These are phyloP conservation scores for Elsinoe arachidis DNA, from an alignment of 2,329 filamentous ascomycete genomes.

Conservation along the genomic window DNA sequence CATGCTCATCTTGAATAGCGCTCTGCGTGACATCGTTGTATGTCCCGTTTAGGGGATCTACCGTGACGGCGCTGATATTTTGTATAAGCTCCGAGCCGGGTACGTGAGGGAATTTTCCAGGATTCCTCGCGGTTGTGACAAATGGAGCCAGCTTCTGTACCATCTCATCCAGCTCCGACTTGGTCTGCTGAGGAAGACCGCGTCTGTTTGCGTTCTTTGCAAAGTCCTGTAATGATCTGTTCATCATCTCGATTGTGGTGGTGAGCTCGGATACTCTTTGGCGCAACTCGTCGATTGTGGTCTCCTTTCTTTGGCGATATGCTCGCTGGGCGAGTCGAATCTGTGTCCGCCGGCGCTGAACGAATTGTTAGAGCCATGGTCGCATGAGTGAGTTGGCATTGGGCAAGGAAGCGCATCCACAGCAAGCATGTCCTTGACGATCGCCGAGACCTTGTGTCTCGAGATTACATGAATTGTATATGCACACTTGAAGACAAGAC, in stretches of 20 bases:
- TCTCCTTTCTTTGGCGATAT: constrained; percentile 78
- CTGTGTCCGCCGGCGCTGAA: constrained; percentile 70
- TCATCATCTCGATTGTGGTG: constrained; percentile 63
- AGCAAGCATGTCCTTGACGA: neutral
- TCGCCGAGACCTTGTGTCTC: neutral
- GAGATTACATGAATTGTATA: neutral
- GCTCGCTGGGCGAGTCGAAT: constrained; percentile 79
- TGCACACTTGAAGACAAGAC: constrained; percentile 1
- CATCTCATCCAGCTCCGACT: constrained; percentile 20
- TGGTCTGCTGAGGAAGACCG: neutral
- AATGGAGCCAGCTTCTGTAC: constrained; percentile 12
- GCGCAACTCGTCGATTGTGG: constrained; percentile 65
- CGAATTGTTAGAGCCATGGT: neutral
- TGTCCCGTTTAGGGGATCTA: constrained; percentile 3
- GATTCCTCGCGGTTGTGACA: constrained; percentile 20
- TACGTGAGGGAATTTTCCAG: constrained; percentile 13
- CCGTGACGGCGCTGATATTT: constrained; percentile 10
- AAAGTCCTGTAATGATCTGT: constrained; percentile 58
- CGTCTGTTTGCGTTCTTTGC: constrained; percentile 43
- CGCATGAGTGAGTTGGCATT: constrained; percentile 6
- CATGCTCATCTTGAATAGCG: neutral
- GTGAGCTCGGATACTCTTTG: constrained; percentile 61
- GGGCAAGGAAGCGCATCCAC: constrained; percentile 4
- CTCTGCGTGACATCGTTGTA: neutral
- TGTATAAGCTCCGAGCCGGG: neutral